Percentiles rank a stretch among this genome's conserved stretches.
phyloP scores from a whole-genome alignment of 768 basidiomycete species.

The Tephrocybe sp. region DNA sequence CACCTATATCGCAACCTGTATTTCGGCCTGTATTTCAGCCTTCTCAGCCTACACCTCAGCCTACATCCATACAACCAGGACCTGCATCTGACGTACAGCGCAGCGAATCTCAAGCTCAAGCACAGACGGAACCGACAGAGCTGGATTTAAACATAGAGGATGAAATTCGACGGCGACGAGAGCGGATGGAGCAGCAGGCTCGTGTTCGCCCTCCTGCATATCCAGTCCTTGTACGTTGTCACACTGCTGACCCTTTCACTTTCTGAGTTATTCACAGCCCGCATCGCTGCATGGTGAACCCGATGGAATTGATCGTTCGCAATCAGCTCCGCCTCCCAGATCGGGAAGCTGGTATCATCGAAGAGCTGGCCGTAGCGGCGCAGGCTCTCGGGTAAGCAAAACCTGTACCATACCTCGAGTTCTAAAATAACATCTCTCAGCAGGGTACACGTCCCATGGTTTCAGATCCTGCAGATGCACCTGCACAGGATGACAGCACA shows the following conservation, averaged over 20 bases:
- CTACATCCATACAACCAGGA: too few relatives aligned
- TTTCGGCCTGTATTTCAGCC: too few relatives aligned
- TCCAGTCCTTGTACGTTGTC: slow-evolving; percentile 20
- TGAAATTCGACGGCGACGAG: slow-evolving; percentile 3
- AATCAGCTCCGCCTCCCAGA: slow-evolving; percentile 25
- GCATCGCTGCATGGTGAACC: slow-evolving; percentile 5
- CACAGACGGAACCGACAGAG: neutral
- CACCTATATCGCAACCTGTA: too few relatives aligned
- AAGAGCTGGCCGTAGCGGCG: neutral
- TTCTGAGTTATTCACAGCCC: slow-evolving; percentile 3
- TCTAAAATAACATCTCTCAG: neutral
- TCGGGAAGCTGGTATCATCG: slow-evolving; percentile 31
- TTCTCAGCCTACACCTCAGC: too few relatives aligned
- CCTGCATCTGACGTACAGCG: neutral
- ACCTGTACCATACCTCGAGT: neutral
- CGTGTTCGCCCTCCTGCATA: slow-evolving; percentile 6
- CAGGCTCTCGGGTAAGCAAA: neutral
- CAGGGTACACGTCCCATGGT: too few relatives aligned
- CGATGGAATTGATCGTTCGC: slow-evolving; percentile 15
- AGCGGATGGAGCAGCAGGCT: neutral
- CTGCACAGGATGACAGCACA: neutral
- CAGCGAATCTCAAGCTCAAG: neutral
- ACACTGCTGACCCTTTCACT: neutral
- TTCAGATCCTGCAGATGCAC: too few relatives aligned
- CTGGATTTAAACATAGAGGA: slow-evolving; percentile 3